Evolutionary conservation across 1,284 basidiomycete species (phyloP).

Genomic region (Neonothopanus nambi): DNA sequence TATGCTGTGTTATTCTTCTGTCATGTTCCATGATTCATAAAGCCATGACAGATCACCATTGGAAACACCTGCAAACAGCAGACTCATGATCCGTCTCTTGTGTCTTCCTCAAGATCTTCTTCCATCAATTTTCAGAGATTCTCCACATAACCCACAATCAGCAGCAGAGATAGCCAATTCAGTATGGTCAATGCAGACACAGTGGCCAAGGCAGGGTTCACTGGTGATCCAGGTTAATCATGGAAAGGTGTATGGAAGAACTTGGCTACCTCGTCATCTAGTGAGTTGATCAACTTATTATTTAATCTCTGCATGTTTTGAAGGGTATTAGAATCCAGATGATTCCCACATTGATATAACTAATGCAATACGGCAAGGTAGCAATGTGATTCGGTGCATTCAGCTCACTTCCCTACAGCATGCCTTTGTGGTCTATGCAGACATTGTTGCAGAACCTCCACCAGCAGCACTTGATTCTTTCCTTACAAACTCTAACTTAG

Average conservation of each 20-base stretch:
- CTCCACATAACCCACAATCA: constrained; percentile 13
- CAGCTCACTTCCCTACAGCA: constrained; percentile 43
- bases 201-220: constrained; percentile 49
- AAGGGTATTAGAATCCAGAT: constrained; percentile 18
- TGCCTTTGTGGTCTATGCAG: constrained; percentile 43
- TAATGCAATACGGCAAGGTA: constrained; percentile 36
- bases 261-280: constrained; percentile 38
- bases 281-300: constrained; percentile 29
- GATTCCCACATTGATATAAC: constrained; percentile 40
- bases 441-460: neutral
- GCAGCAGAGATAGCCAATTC: constrained; percentile 30
- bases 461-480: neutral
- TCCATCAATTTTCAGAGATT: constrained; percentile 18
- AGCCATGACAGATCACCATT: neutral
- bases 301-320: constrained; percentile 11
- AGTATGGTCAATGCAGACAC: constrained; percentile 35
- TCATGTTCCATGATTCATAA: neutral
- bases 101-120: constrained; percentile 37
- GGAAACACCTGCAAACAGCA: neutral
- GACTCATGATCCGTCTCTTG: constrained; percentile 38
- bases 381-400: constrained; percentile 45
- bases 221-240: constrained; percentile 47
- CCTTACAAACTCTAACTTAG: constrained; percentile 4
- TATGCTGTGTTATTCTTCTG: neutral
- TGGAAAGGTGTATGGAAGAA: constrained; percentile 25